A percentile compares a stretch with the other conserved stretches of the same genome.
These are phyloP conservation scores for Lepraria neglecta DNA, from an alignment of 495 filamentous ascomycete species.

Conservation along the genomic window DNA sequence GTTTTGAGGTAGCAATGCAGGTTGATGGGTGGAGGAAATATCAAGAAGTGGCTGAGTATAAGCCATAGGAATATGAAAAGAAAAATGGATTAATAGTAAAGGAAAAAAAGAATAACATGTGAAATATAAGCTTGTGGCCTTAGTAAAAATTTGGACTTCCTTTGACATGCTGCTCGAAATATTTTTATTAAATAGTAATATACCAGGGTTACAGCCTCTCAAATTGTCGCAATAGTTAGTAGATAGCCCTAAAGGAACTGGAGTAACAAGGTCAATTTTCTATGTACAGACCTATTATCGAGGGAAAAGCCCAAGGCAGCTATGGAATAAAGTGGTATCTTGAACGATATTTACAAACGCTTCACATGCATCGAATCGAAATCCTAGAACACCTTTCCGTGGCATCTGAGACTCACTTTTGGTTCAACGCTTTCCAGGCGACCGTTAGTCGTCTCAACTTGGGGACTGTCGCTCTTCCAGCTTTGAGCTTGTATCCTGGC, in stretches of 20 bases:
- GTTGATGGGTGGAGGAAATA: too few species aligned
- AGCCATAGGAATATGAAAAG: too few species aligned
- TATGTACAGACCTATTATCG: conserved; percentile 16
- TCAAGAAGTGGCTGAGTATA: too few species aligned
- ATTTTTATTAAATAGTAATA: background rate
- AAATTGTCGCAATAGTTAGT: background rate
- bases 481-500: conserved; percentile 41
- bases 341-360: conserved; percentile 10
- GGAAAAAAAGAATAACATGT: too few species aligned
- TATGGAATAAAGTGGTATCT: conserved; percentile 23
- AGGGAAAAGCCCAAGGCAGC: conserved; percentile 1
- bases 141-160: too few species aligned
- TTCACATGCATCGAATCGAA: background rate
- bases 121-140: too few species aligned
- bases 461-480: conserved; percentile 53
- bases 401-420: conserved; percentile 2
- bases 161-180: too few species aligned
- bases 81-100: too few species aligned
- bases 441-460: conserved; percentile 46
- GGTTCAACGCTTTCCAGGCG: conserved; percentile 46
- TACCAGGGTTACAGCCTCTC: background rate
- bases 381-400: background rate
- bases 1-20: too few species aligned
- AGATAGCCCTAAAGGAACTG: background rate
- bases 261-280: background rate